A percentile compares a stretch with the other conserved stretches of the same genome.
Evolutionary conservation across 192 early-diverging fungal species (phyloP).

Genomic region (Radiomyces spectabilis): DNA sequence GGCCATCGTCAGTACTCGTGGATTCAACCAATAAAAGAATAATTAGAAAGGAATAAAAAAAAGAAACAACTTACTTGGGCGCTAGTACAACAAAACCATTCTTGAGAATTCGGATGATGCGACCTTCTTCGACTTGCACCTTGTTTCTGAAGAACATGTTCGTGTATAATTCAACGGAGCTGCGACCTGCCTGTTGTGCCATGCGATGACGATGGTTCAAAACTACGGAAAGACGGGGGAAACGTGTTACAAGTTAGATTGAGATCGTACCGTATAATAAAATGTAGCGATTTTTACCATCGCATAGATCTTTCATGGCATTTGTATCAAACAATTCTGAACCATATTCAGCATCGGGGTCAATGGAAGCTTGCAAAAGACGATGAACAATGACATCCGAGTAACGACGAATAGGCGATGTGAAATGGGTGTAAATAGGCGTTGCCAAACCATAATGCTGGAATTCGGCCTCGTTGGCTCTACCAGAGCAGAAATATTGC

Average conservation of each 20-base stretch:
- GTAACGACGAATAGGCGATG: slow-evolving; percentile 98
- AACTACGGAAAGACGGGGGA: too few relatives aligned
- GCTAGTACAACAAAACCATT: slow-evolving; percentile 94
- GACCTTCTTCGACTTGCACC: slow-evolving; percentile 75
- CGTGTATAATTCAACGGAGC: slow-evolving; percentile 95
- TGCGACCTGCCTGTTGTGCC: slow-evolving; percentile 91
- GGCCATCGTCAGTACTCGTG: too few relatives aligned
- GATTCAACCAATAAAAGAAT: neutral
- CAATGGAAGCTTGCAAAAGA: slow-evolving; percentile 54
- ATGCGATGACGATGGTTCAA: slow-evolving; percentile 92
- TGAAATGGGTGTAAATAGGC: slow-evolving; percentile 97
- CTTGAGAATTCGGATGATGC: slow-evolving; percentile 86
- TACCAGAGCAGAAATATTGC: slow-evolving; percentile 92
- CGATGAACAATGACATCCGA: slow-evolving; percentile 95
- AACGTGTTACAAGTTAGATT: too few relatives aligned
- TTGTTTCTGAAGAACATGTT: slow-evolving; percentile 96
- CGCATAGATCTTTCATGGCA: slow-evolving; percentile 75
- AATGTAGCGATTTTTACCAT: too few relatives aligned
- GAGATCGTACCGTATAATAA: too few relatives aligned
- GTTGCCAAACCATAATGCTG: slow-evolving; percentile 90
- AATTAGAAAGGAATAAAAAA: neutral
- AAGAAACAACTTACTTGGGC: slow-evolving; percentile 48
- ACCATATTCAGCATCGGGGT: slow-evolving; percentile 39
- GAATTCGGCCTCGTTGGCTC: slow-evolving; percentile 52
- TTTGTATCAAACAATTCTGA: slow-evolving; percentile 77